Evolutionary conservation across 2,329 filamentous ascomycete species (phyloP), one percentile per base, ranked within the genome.

Genomic region (Stemphylium lycopersici): DNA sequence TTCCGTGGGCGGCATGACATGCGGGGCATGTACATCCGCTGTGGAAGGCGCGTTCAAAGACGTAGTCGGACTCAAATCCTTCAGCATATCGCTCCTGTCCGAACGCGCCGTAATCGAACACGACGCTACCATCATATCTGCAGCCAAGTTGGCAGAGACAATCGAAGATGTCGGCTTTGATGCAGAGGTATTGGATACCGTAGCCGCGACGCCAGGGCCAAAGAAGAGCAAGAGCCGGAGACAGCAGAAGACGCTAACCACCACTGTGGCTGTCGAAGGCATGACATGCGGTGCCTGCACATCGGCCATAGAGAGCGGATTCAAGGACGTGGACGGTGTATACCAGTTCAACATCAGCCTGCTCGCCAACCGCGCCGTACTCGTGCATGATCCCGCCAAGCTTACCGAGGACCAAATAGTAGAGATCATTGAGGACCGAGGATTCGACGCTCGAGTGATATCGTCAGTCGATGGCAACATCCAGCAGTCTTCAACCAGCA

Each of bases 281-380:
- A 99, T 99, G 95, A 99, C 95, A 1, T 98, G 95, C 71, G 93
- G 93, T 18, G 91, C 95, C 37, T 99, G 95, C 76, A 98, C 95
- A 0, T 93, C 93, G 1, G 92, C 93, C 5, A 87, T 98, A 1
- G 90, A 97, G 69, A 83, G 85, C 45, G 91, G 90, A 3, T 95
- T 99, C 76, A 85, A 86, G 62, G 85, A 84, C 59, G 77, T 93
- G 2, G 86, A 90, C 8, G 95, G 95, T 18, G 76, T 98, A 13
- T 71, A 91, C 51, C 90, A 92, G 62, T 96, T 98, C 80, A 96
- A 96, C 71, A 96, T 99, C 74, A 96, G 91, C 76, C 80, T 99
- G 62, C 83, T 98, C 29, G 96, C 95, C 3, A 95, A 98, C 74
- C 87, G 93, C 56, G 93, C 93, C 3, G 89, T 97, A 34, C 86